These are phyloP conservation scores for Colletotrichum camelliae DNA, from an alignment of 2,329 filamentous ascomycete species.

Conservation along the genomic window DNA sequence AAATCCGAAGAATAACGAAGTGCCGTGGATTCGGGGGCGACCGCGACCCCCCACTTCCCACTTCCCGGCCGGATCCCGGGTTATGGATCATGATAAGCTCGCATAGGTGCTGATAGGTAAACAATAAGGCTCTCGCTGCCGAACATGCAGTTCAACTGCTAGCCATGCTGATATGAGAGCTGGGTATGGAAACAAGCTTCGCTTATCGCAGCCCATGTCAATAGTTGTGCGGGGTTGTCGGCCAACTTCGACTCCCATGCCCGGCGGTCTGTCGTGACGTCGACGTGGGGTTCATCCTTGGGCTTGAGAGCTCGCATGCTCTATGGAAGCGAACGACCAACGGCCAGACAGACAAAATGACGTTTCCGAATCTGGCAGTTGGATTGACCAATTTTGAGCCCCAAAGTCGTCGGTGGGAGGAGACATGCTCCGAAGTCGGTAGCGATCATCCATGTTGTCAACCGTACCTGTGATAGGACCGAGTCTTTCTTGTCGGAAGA, in stretches of 20 bases:
- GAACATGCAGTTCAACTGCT: not conserved
- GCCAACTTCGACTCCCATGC: not conserved
- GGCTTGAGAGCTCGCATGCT: not conserved
- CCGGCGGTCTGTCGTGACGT: not conserved
- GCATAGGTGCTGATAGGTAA: not conserved
- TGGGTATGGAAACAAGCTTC: not conserved
- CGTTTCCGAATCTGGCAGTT: not conserved
- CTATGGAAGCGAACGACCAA: too few species aligned
- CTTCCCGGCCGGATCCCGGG: not conserved
- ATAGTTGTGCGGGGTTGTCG: not conserved
- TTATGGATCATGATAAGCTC: constrained; percentile 7
- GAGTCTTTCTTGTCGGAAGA: too few species aligned
- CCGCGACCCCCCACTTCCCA: not conserved
- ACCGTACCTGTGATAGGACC: fast-evolving
- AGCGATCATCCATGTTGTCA: fast-evolving
- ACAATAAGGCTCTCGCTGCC: not conserved
- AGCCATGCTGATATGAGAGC: not conserved
- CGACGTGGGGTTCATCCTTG: not conserved
- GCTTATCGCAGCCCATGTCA: not conserved
- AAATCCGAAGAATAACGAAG: not conserved
- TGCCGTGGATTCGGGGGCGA: not conserved
- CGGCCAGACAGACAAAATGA: fast-evolving
- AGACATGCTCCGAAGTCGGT: not conserved
- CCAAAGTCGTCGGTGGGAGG: fast-evolving
- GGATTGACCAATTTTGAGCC: not conserved